phyloP scores from a whole-genome alignment of 164 flowering plant genomes.

The Kalanchoe fedtschenkoi region DNA sequence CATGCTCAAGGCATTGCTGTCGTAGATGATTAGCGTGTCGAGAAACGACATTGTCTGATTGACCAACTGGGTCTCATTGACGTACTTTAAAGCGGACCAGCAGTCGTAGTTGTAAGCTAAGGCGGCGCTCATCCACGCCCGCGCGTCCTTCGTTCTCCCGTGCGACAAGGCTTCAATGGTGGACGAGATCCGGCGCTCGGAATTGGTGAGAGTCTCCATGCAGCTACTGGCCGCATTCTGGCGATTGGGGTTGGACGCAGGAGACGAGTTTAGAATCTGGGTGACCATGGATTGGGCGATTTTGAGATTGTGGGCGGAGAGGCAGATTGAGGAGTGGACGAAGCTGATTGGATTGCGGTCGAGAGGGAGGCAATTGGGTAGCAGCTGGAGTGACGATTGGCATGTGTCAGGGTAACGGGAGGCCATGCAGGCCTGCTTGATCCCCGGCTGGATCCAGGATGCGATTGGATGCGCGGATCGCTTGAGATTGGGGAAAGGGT shows the following conservation, averaged over 20 bases:
- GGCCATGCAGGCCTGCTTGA: slow-evolving; percentile 1
- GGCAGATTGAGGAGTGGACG: not conserved
- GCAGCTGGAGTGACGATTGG: not conserved
- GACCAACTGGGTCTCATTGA: not conserved
- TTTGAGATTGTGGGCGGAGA: not conserved
- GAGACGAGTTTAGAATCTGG: not conserved
- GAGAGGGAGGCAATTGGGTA: not conserved
- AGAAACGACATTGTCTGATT: slow-evolving; percentile 2
- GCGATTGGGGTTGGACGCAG: not conserved
- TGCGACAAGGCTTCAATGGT: not conserved
- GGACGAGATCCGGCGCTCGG: not conserved
- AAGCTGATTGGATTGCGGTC: not conserved
- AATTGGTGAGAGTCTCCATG: not conserved
- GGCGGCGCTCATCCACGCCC: slow-evolving; percentile 5
- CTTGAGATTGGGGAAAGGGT: not conserved
- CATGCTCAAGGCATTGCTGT: slow-evolving; percentile 3
- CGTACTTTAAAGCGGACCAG: not conserved
- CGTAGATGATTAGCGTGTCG: not conserved
- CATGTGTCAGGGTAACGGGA: not conserved
- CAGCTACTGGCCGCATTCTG: not conserved
- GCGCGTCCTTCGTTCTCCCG: not conserved
- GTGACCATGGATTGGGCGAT: not conserved
- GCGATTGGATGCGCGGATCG: not conserved
- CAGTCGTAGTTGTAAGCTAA: not conserved
- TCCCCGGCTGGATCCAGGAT: not conserved